phyloP scores from a whole-genome alignment of 768 basidiomycete species.

The Mycena maculata region DNA sequence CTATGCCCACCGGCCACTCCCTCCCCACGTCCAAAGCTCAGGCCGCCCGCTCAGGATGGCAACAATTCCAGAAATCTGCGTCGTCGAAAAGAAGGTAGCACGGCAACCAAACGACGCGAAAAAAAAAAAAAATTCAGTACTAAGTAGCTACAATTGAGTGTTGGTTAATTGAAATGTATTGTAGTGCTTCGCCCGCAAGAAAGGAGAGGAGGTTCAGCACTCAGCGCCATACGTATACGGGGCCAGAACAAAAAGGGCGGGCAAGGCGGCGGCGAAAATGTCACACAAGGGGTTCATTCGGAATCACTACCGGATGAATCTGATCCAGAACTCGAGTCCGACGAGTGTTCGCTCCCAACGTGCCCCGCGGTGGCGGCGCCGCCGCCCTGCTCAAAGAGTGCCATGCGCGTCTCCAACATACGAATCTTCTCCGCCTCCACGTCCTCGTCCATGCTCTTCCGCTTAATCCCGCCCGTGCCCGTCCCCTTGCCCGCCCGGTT shows the following conservation, averaged over 20 bases:
- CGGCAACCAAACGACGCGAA: constrained; percentile 22
- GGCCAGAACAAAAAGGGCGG: constrained; percentile 32
- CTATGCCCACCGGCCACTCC: constrained; percentile 13
- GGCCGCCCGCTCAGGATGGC: constrained; percentile 63
- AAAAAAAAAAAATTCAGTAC: constrained; percentile 52
- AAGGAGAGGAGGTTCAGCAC: constrained; percentile 44
- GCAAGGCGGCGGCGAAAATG: constrained; percentile 29
- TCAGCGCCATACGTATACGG: constrained; percentile 24
- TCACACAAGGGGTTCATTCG: constrained; percentile 61
- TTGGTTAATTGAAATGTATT: constrained; percentile 55
- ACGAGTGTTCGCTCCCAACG: constrained; percentile 77
- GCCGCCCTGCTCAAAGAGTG: constrained; percentile 77
- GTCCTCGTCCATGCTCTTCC: constrained; percentile 97
- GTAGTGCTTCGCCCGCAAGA: constrained; percentile 42
- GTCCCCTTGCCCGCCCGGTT: constrained; percentile 79
- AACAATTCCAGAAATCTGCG: constrained; percentile 63
- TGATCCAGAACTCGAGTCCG: constrained; percentile 81
- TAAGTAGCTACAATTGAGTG: constrained; percentile 65
- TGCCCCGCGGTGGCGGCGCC: constrained; percentile 50
- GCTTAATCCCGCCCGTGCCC: constrained; percentile 89
- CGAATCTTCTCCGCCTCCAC: constrained; percentile 96
- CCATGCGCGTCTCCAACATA: constrained; percentile 88
- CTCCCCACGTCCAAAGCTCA: constrained; percentile 39
- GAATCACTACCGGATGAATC: constrained; percentile 89
- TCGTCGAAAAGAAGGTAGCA: constrained; percentile 43